Conservation (phyloP, 139 green algal genomes). For the Picochlorum sp. region DNA sequence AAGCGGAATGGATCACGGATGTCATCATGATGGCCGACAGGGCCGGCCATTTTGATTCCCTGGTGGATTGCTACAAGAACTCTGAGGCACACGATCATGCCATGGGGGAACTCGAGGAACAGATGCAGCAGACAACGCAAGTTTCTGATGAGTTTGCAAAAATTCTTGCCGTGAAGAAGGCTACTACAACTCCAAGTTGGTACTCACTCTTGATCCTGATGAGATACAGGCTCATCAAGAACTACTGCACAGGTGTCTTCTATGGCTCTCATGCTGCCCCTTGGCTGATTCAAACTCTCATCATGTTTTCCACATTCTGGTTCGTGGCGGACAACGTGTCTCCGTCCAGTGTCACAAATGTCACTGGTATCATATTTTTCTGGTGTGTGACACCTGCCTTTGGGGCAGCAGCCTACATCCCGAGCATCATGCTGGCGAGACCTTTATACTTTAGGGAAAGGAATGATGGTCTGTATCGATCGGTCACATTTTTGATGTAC, state of each 20-base stretch:
- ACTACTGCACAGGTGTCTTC: constrained; percentile 4
- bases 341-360: constrained; percentile 3
- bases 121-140: background rate
- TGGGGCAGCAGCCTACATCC: constrained; percentile 5
- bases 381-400: constrained; percentile 11
- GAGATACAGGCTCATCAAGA: constrained; percentile 1
- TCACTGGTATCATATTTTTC: constrained; percentile 10
- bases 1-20: constrained; percentile 9
- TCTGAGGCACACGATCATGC: background rate
- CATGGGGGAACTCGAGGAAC: constrained; percentile 3
- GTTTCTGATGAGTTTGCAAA: background rate
- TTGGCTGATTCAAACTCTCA: constrained; percentile 7
- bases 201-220: constrained; percentile 1
- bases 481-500: constrained; percentile 12
- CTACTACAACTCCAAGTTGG: constrained; percentile 6
- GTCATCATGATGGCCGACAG: constrained; percentile 4
- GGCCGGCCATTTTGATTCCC: background rate
- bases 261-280: constrained; percentile 3
- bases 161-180: constrained; percentile 6
- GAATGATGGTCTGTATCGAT: constrained; percentile 16
- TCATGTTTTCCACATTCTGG: constrained; percentile 11
- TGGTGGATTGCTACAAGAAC: background rate
- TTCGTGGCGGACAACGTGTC: background rate
- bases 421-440: constrained; percentile 8
- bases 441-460: constrained; percentile 14